Base-by-base conservation (phyloP, 78 protist genomes). In the Chrysochromulina tobinii region DNA sequence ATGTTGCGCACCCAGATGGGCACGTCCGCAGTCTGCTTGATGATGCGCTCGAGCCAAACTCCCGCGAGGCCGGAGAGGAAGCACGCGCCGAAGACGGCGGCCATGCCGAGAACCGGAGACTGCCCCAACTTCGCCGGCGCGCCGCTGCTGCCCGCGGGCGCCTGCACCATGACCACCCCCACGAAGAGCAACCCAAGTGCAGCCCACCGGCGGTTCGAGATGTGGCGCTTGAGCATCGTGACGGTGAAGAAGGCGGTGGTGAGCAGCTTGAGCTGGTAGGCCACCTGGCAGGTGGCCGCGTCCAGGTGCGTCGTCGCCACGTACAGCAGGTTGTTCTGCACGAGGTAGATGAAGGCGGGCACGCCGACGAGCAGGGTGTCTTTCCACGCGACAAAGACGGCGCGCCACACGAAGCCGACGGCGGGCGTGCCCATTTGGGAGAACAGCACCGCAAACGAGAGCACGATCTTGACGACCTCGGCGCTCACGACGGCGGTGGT, bases 321-420 rank as follows among this genome's bases (percentile, higher is more conserved):
- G 68, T 68, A 96, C 59, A 85, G 95, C 17, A 96, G 90, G 89
- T 93, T 94, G 90, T 93, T 93, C 67, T 96, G 97, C 14, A 96
- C 21, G 27, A 92, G 91, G 93, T 94, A 96, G 53, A 96, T 66
- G 4, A 48, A 8, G 12, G 96, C 94, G 17, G 97, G 97, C 7
- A 96, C 91, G 53, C 55, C 58, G 61, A 53, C 55, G 61, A 77
- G 85, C 27, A 53, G 61, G 8, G 79, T 69, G 79, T 69, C 79
- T 23, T 51, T 23, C 79, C 79, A 69, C 51, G 6, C 17, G 79
- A 69, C 53, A 51, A 69, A 38, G 55, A 69, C 51, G 9, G 38
- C 81, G 23, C 15, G 51, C 51, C 38, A 59, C 25, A 88, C 54
- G 58, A 3, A 3, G 20, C 21, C 6, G 27, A 64, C 25, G 48